Evolutionary conservation across 2,329 filamentous ascomycete genomes (phyloP).

Genomic region (Ceratocystis alfenasii): DNA sequence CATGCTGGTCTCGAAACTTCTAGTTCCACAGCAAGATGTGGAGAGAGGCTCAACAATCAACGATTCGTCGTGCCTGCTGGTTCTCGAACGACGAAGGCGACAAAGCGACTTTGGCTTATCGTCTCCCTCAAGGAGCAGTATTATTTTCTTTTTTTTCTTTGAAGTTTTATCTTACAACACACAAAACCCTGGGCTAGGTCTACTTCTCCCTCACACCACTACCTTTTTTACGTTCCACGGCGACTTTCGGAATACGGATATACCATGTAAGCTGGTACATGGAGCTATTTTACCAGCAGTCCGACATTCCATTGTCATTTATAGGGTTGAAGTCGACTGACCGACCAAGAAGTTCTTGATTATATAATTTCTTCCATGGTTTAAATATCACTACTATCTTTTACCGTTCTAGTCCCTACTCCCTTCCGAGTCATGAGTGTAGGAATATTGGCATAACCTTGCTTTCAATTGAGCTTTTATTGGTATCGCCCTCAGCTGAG

Average conservation of each 20-base stretch:
- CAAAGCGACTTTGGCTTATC: background rate
- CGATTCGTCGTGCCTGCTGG: background rate
- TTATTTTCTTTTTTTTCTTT: slow-evolving; percentile 3
- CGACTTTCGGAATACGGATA: background rate
- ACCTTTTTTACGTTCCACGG: background rate
- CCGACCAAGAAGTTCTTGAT: background rate
- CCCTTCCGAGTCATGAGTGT: background rate
- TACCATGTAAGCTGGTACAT: background rate
- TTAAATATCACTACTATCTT: slow-evolving; percentile 4
- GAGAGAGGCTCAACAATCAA: background rate
- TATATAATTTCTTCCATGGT: slow-evolving; percentile 3
- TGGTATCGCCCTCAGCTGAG: background rate
- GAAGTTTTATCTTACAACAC: background rate
- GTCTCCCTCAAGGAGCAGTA: background rate
- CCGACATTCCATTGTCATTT: background rate
- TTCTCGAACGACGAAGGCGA: background rate
- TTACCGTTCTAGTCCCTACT: background rate
- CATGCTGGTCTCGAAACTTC: background rate
- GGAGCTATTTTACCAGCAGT: background rate
- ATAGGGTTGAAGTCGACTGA: background rate
- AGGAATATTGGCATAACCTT: background rate
- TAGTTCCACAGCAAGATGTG: background rate
- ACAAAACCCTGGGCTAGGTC: background rate
- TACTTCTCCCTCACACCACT: background rate
- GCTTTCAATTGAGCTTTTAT: background rate